A percentile compares a stretch with the other conserved stretches of the same genome.
Evolutionary conservation across 495 filamentous ascomycete genomes (phyloP).

Genomic region (Haplographium delicatum): DNA sequence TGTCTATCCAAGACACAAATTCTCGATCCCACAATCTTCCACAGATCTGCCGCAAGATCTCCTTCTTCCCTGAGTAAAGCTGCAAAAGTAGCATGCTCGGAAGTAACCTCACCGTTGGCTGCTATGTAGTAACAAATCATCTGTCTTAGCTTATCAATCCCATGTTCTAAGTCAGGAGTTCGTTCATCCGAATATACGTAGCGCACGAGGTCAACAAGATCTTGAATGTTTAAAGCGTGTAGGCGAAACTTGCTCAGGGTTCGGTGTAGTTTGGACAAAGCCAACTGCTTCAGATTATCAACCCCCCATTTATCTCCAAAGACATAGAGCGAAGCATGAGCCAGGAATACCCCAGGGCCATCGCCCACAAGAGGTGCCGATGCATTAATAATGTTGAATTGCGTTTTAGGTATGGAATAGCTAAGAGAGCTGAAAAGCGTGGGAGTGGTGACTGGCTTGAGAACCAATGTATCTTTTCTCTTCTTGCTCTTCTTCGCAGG

Average conservation of each 20-base stretch:
- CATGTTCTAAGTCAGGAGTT: conserved; percentile 4
- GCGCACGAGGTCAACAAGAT: conserved; percentile 5
- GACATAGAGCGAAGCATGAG: conserved; percentile 7
- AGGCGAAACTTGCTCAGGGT: conserved; percentile 1
- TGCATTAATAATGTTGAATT: neutral
- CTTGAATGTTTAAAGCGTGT: neutral
- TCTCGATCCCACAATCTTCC: conserved; percentile 3
- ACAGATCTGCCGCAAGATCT: conserved; percentile 4
- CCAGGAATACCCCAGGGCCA: neutral
- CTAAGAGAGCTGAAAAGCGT: neutral
- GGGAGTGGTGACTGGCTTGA: neutral
- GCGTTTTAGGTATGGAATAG: neutral
- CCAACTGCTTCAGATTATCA: neutral
- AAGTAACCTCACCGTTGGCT: neutral
- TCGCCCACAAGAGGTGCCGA: neutral
- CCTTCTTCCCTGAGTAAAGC: conserved; percentile 8
- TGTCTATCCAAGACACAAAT: neutral
- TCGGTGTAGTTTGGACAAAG: conserved; percentile 8
- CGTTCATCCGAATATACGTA: neutral
- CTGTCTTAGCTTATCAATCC: conserved; percentile 7
- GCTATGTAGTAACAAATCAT: conserved; percentile 11
- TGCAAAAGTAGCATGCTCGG: neutral
- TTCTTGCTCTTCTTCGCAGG: neutral
- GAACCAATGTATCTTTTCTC: neutral
- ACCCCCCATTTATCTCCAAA: neutral